phyloP scores from a whole-genome alignment of 805 yeast species.

The Ogataea pilisensis region DNA sequence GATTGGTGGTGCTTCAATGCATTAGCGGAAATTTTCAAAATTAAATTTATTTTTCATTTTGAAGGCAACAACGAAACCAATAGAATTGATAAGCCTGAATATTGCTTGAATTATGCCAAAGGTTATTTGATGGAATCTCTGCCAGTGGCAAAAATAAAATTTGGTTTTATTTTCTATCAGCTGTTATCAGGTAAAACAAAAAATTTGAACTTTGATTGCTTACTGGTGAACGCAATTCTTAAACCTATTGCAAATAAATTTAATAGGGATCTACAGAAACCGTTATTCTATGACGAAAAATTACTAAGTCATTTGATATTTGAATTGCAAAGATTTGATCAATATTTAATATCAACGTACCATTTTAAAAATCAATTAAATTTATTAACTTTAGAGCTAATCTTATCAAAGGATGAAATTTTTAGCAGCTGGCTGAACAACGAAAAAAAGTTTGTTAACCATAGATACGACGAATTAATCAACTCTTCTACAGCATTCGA shows the following conservation, averaged over 20 bases:
- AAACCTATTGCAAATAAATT: constrained; percentile 45
- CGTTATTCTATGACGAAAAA: constrained; percentile 34
- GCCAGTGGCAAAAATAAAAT: constrained; percentile 26
- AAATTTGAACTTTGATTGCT: constrained; percentile 23
- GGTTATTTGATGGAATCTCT: constrained; percentile 34
- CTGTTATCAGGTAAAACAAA: no score
- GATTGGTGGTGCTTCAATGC: constrained; percentile 44
- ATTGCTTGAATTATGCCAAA: constrained; percentile 53
- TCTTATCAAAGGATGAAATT: constrained; percentile 23
- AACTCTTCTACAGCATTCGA: constrained; percentile 45
- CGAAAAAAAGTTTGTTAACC: constrained; percentile 49
- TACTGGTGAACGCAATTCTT: constrained; percentile 44
- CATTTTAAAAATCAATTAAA: constrained; percentile 25
- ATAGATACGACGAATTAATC: constrained; percentile 49
- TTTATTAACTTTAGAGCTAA: constrained; percentile 25
- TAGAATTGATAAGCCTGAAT: constrained; percentile 65
- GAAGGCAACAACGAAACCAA: constrained; percentile 55
- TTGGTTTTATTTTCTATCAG: constrained; percentile 27
- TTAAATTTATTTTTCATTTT: constrained; percentile 60
- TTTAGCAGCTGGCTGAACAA: constrained; percentile 49
- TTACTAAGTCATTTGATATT: constrained; percentile 54
- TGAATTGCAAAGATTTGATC: constrained; percentile 58
- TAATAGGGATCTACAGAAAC: constrained; percentile 22
- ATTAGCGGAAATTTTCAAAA: constrained; percentile 41
- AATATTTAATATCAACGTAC: constrained; percentile 39